Conservation (phyloP, 345 rosid genomes). For the Diplotaxis tenuifolia region DNA sequence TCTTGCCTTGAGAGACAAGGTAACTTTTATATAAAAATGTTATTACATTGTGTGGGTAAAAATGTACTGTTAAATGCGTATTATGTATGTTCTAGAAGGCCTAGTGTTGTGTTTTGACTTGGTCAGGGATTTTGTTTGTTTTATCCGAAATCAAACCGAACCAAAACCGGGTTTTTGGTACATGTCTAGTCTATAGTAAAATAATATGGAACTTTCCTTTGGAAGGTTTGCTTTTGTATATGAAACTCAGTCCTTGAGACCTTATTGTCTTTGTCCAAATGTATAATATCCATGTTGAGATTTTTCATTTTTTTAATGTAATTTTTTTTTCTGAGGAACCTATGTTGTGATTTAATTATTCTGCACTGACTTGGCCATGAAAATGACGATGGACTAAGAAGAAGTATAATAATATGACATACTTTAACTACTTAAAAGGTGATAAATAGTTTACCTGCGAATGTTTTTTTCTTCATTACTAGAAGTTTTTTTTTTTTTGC, state of each 20-base stretch:
- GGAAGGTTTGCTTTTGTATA: constrained; percentile 20
- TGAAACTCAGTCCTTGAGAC: constrained; percentile 5
- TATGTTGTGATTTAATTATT: not conserved
- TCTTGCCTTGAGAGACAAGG: constrained; percentile 53
- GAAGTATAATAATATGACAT: not conserved
- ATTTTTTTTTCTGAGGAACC: not conserved
- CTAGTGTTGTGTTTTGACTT: constrained; percentile 17
- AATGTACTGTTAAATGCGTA: constrained; percentile 29
- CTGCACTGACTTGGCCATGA: not conserved
- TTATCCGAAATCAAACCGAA: constrained; percentile 19
- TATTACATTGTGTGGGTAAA: constrained; percentile 27
- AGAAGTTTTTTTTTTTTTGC: no score
- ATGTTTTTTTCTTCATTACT: no score
- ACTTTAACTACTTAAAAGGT: no score
- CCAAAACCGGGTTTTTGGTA: constrained; percentile 22
- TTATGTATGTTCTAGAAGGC: constrained; percentile 22
- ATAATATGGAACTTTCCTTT: constrained; percentile 17
- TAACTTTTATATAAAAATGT: not conserved
- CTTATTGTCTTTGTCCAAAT: constrained; percentile 8
- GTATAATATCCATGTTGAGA: constrained; percentile 3
- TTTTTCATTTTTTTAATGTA: not conserved
- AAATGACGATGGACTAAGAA: not conserved
- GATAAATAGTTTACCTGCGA: no score
- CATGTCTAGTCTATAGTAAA: constrained; percentile 28
- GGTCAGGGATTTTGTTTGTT: constrained; percentile 18